Conservation (phyloP, 176 grass and related monocot genomes). For the Coix lacrymajobi region DNA sequence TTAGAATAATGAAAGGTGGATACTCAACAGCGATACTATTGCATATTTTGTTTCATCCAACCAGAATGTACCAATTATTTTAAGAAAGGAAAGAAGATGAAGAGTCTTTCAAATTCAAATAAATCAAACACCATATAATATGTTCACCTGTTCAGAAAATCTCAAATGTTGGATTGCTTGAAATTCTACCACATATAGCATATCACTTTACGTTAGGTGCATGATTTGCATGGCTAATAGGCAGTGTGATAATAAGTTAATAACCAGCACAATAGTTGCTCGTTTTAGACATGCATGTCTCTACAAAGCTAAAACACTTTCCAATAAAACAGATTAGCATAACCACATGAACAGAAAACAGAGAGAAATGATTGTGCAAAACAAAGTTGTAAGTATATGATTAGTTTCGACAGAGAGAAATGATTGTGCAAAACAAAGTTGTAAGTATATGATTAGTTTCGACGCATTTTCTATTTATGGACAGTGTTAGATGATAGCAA, state of each 20-base stretch:
- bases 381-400: background rate
- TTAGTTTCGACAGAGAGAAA: too few relatives aligned
- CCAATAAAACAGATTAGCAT: background rate
- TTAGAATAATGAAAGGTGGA: background rate
- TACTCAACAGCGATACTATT: background rate
- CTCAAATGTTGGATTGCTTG: background rate
- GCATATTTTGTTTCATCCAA: background rate
- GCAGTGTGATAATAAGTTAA: background rate
- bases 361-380: background rate
- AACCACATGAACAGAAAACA: background rate
- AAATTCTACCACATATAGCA: background rate
- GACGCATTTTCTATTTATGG: background rate
- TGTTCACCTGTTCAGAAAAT: background rate
- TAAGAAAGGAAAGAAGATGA: background rate
- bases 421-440: background rate
- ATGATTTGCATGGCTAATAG: background rate
- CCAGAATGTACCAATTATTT: background rate
- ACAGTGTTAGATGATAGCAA: background rate
- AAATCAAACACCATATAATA: background rate
- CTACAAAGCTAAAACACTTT: background rate
- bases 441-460: background rate
- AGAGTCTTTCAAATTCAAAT: background rate
- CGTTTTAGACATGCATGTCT: slow-evolving; percentile 1
- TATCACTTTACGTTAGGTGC: background rate
- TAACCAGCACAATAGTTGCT: background rate